Evolutionary conservation across 2,329 filamentous ascomycete genomes (phyloP).

Genomic region (Exophiala sp.): DNA sequence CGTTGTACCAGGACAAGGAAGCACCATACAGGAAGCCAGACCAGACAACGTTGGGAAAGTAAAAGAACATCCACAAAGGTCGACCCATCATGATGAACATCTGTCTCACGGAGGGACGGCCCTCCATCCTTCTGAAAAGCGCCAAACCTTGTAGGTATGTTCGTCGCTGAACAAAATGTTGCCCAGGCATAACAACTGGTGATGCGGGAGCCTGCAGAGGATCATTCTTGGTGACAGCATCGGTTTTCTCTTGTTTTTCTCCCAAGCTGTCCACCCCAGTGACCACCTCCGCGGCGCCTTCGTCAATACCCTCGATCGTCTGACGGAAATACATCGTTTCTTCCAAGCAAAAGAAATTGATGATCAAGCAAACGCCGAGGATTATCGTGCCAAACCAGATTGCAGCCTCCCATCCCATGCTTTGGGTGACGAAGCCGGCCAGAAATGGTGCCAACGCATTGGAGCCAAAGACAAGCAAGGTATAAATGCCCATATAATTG

Average conservation of each 20-base stretch:
- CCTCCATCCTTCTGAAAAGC: slow-evolving; percentile 3
- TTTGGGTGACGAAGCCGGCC: slow-evolving; percentile 23
- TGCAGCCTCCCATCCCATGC: slow-evolving; percentile 39
- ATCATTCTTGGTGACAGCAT: background rate
- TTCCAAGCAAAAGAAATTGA: slow-evolving; percentile 59
- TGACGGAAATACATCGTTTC: slow-evolving; percentile 55
- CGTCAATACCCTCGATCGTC: slow-evolving; percentile 33
- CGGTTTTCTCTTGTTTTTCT: background rate
- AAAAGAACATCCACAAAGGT: slow-evolving; percentile 25
- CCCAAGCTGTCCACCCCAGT: background rate
- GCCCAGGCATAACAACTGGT: background rate
- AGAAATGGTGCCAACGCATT: slow-evolving; percentile 38
- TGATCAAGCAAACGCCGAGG: slow-evolving; percentile 45
- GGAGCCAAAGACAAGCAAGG: slow-evolving; percentile 18
- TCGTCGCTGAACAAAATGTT: background rate
- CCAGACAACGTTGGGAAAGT: slow-evolving; percentile 39
- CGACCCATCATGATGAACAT: slow-evolving; percentile 20
- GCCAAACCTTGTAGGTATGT: slow-evolving; percentile 22
- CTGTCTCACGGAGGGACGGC: slow-evolving; percentile 7
- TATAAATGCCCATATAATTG: slow-evolving; percentile 21
- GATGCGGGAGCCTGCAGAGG: background rate
- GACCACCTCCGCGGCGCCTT: slow-evolving; percentile 4
- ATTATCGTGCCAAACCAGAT: slow-evolving; percentile 57
- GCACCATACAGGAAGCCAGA: slow-evolving; percentile 41
- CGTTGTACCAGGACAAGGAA: slow-evolving; percentile 34